Conservation (phyloP, 345 rosid genomes). For the Hibiscus syriacus region DNA sequence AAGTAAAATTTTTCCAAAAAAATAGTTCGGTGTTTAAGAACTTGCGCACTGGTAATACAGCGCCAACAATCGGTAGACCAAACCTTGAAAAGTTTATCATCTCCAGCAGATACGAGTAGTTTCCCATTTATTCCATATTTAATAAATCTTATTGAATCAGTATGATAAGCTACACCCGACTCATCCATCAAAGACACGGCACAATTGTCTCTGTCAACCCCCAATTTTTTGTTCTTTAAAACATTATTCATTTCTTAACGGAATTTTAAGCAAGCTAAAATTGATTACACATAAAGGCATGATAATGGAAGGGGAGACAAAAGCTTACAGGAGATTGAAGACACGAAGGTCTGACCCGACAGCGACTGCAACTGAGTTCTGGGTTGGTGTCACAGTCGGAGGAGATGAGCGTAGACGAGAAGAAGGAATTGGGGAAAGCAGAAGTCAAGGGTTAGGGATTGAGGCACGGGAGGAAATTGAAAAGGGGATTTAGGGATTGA, state of each 20-base stretch:
- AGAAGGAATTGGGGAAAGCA: no score
- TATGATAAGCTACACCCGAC: constrained; percentile 40
- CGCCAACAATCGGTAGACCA: constrained; percentile 75
- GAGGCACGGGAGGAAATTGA: no score
- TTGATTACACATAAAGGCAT: background rate
- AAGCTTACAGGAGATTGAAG: constrained; percentile 55
- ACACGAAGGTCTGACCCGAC: constrained; percentile 83
- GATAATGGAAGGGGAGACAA: background rate
- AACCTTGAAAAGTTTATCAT: constrained; percentile 84
- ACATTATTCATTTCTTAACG: background rate
- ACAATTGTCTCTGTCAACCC: constrained; percentile 33
- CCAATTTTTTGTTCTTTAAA: background rate
- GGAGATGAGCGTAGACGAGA: no score
- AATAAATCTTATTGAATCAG: constrained; percentile 76
- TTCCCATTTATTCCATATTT: constrained; percentile 55
- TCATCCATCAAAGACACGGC: constrained; percentile 58
- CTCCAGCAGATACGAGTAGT: constrained; percentile 80
- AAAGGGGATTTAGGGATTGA: no score
- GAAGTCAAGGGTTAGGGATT: no score
- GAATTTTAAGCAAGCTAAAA: background rate
- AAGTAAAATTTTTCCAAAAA: background rate
- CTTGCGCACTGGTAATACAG: constrained; percentile 62
- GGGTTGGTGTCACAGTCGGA: no score
- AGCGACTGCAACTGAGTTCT: constrained; percentile 58
- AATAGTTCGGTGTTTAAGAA: constrained; percentile 8